Evolutionary conservation across 768 basidiomycete genomes (phyloP), one percentile per base, ranked within the genome.

Genomic region (Leccinum broughii): DNA sequence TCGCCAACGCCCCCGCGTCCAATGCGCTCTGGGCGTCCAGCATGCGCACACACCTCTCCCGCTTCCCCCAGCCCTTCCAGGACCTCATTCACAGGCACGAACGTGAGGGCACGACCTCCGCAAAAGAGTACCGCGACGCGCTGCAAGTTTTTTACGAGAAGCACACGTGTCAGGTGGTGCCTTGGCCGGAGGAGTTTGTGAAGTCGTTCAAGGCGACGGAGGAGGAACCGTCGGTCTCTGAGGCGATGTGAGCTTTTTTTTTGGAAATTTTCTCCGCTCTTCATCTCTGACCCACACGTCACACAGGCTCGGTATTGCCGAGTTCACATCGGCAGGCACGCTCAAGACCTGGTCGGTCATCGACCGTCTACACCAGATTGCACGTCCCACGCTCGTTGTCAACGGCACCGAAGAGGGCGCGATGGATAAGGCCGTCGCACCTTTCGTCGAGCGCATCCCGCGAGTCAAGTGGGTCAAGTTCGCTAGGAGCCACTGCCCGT

Each of bases 331-430:
- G 14, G 77, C 76, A 7, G 78, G 77, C 1, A 67, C 76, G 4
- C 61, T 83, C 41, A 77, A 77, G 65, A 62, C 70, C 2, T 85
- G 83, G 83, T 68, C 75, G 2, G 75, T 82, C 52, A 67, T 81
- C 8, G 76, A 78, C 37, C 74, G 77, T 17, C 64, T 83, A 10
- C 68, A 75, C 60, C 75, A 69, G 28, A 79, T 83, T 32, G 55
- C 62, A 17, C 70, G 72, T 7, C 77, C 78, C 0, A 77, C 76
- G 1, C 67, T 83, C 48, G 64, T 78, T 6, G 71, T 72, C 30
- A 78, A 78, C 34, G 75, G 74, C 4, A 58, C 67, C 6, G 66
- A 75, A 62, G 80, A 80, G 52, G 66, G 68, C 30, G 76, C 75
- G 54, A 66, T 71, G 20, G 77, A 80, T 58, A 65, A 63, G 22